These are phyloP conservation scores for Penicillium sp. DNA, from an alignment of 2,329 filamentous ascomycete genomes.

Conservation along the genomic window DNA sequence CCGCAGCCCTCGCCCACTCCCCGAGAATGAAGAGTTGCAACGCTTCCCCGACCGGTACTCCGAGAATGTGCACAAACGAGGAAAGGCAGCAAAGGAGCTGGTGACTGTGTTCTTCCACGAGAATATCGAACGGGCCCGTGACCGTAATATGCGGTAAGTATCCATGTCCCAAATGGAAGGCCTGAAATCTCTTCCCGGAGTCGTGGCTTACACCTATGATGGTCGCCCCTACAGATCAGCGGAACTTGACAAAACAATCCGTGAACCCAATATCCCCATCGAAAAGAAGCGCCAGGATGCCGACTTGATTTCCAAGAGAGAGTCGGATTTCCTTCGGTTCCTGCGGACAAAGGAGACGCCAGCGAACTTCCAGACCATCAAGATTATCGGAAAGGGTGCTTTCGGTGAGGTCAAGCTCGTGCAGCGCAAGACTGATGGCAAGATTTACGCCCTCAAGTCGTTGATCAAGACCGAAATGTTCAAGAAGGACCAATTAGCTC, in stretches of 20 bases:
- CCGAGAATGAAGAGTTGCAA: constrained; percentile 70
- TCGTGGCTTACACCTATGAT: background rate
- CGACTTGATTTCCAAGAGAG: constrained; percentile 79
- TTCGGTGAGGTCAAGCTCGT: constrained; percentile 98
- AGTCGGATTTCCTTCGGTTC: constrained; percentile 91
- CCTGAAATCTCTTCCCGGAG: background rate
- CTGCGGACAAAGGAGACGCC: constrained; percentile 89
- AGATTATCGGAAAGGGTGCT: constrained; percentile 98
- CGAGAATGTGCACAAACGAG: constrained; percentile 76
- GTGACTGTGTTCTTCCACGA: constrained; percentile 91
- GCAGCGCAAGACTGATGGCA: constrained; percentile 91
- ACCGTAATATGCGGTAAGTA: constrained; percentile 85
- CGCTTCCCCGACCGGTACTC: constrained; percentile 82
- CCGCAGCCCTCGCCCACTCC: constrained; percentile 54
- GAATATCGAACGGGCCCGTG: constrained; percentile 91
- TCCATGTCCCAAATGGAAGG: background rate
- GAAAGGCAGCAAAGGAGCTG: constrained; percentile 64
- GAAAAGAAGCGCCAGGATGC: constrained; percentile 80
- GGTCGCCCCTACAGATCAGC: constrained; percentile 64
- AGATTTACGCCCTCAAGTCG: constrained; percentile 98
- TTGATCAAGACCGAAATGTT: constrained; percentile 99
- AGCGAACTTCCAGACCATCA: constrained; percentile 92
- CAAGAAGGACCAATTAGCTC: constrained; percentile 96
- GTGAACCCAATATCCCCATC: constrained; percentile 71
- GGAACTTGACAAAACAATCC: constrained; percentile 83